These are phyloP conservation scores for Scutellaria galericulata DNA, from an alignment of 257 asterid species.

Conservation along the genomic window DNA sequence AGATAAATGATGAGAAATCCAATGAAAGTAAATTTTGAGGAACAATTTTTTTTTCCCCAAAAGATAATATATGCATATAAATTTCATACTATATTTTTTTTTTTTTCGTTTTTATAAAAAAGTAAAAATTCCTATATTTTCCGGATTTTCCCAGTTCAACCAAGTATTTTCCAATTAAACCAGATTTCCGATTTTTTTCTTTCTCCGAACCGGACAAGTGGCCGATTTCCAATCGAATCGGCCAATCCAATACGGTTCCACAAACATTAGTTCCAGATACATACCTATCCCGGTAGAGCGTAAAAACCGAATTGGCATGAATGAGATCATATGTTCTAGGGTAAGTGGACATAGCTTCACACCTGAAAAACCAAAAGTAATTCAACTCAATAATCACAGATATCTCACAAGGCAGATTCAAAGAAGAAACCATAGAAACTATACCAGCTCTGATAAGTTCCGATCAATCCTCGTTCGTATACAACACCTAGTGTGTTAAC, in stretches of 20 bases:
- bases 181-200: not conserved
- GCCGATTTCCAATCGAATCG: too few relatives aligned
- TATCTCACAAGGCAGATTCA: not conserved
- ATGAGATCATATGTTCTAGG: conserved; percentile 88
- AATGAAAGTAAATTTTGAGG: too few relatives aligned
- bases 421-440: not conserved
- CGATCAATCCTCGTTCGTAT: conserved; percentile 86
- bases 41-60: too few relatives aligned
- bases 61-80: too few relatives aligned
- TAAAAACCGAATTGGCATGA: conserved; percentile 75
- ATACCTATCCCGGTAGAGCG: conserved; percentile 68
- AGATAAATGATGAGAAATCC: too few relatives aligned
- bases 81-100: too few relatives aligned
- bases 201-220: too few relatives aligned
- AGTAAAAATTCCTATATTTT: too few relatives aligned
- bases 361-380: conserved; percentile 47
- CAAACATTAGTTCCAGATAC: not conserved
- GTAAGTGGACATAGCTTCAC: conserved; percentile 95
- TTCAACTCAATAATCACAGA: not conserved
- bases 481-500: conserved; percentile 70
- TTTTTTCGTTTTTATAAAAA: too few relatives aligned
- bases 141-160: too few relatives aligned
- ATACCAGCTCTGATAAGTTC: conserved; percentile 90
- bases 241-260: too few relatives aligned
- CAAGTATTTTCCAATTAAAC: not conserved